These are phyloP conservation scores for Aspergillus steynii DNA, from an alignment of 495 filamentous ascomycete genomes.

Conservation along the genomic window DNA sequence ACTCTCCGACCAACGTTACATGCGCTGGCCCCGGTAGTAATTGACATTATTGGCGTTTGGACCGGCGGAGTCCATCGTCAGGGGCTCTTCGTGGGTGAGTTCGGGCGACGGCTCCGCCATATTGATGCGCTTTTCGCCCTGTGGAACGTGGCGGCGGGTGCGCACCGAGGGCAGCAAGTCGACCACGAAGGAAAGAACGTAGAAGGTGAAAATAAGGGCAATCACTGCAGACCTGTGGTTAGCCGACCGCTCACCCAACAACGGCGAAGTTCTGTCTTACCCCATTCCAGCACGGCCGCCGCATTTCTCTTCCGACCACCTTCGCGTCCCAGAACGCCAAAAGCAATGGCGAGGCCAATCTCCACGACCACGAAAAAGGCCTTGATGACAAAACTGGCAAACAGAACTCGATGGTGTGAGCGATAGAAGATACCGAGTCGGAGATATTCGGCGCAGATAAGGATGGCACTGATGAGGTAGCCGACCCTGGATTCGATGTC, in stretches of 20 bases:
- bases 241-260: not conserved
- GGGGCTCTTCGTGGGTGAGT: constrained; percentile 35
- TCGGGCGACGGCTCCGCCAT: constrained; percentile 21
- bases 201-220: constrained; percentile 87
- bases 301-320: constrained; percentile 47
- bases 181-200: constrained; percentile 83
- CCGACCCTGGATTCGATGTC: constrained; percentile 29
- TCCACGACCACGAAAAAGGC: constrained; percentile 77
- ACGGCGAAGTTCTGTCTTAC: constrained; percentile 19
- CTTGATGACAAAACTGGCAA: constrained; percentile 80
- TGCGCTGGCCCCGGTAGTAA: constrained; percentile 33
- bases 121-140: constrained; percentile 41
- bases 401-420: constrained; percentile 64
- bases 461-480: constrained; percentile 75
- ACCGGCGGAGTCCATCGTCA: constrained; percentile 42
- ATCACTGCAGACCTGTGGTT: constrained; percentile 52
- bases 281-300: constrained; percentile 72
- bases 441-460: constrained; percentile 86
- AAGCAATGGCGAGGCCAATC: constrained; percentile 69
- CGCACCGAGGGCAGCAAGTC: constrained; percentile 81
- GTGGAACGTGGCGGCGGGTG: constrained; percentile 54
- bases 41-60: constrained; percentile 27
- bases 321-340: constrained; percentile 44
- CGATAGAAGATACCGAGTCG: constrained; percentile 76
- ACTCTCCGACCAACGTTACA: constrained; percentile 10